Base-by-base conservation (phyloP, 148 eudicot genomes). In the Persicaria maculosa region DNA sequence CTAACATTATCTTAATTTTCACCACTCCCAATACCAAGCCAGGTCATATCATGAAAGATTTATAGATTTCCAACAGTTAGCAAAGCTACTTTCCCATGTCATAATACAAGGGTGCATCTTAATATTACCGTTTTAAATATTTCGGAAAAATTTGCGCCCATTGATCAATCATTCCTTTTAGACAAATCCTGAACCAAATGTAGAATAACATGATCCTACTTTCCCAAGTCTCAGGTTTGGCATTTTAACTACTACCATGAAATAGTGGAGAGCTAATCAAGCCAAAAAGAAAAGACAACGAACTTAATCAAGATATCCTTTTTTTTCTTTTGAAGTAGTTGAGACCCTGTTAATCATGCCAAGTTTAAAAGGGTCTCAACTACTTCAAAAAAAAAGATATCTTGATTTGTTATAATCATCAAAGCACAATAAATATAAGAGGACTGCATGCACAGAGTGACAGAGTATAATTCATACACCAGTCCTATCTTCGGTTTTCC, bases 401-500 rank as follows among this genome's bases (percentile, higher is more conserved):
- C 65, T 58, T 11, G 22, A 22, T 19, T 7, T 20, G 12, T 12
- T 62, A 19, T 16, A 62, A 5, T 4, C 19, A 64, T 12, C n/a
- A 64, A 6, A 22, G 0, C 31, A 16, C 17, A 45, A 44, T 16
- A 47, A 40, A 6, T n/a, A n/a, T 17, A 46, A 47, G 57, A 15
- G 57, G 48, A 58, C 36, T 58, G 65, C 12, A 58, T 20, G 65
- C 14, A 68, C 14, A 40, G 71, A 68, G 12, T 12, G 73, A 7
- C 44, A 45, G 55, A 58, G 11, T 9, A 72, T 71, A 62, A 31
- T 22, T 47, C 84, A 76, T 83, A 90, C 97, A 78, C 68, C 59
- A 58, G 83, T 46, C 71, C 72, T 83, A 47, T 88, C 88, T 77
- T 82, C 84, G n/a, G 70, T 73, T 15, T 78, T 86, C 93, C 91